phyloP scores from a whole-genome alignment of 257 asterid species.

The Solanum gracilifrons region DNA sequence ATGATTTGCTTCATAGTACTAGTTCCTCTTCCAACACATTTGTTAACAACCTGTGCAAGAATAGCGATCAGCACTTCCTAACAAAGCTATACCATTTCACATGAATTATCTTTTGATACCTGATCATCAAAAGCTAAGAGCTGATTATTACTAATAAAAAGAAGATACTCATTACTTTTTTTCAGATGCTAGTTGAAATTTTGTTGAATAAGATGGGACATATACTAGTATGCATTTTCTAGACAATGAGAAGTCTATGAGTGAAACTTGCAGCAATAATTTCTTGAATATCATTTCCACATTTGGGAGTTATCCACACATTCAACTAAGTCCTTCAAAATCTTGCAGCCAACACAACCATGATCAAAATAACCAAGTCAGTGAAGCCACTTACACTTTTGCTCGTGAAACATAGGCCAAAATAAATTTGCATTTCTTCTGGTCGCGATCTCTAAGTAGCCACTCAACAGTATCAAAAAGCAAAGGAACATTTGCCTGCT shows the following conservation, averaged over 20 bases:
- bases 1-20: neutral
- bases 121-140: neutral
- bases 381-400: conserved; percentile 49
- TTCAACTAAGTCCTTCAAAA: neutral
- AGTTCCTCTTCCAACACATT: neutral
- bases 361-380: neutral
- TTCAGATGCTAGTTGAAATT: neutral
- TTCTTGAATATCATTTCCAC: neutral
- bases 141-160: neutral
- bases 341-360: neutral
- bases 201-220: neutral
- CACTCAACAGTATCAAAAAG: conserved; percentile 65
- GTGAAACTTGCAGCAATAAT: neutral
- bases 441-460: conserved; percentile 37
- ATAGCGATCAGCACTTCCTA: neutral
- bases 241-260: neutral
- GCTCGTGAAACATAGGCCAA: conserved; percentile 81
- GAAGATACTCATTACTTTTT: neutral
- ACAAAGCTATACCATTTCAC: neutral
- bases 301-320: neutral
- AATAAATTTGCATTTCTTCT: conserved; percentile 53
- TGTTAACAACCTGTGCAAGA: neutral
- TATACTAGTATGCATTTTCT: neutral
- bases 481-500: conserved; percentile 67
- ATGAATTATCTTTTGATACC: neutral